A percentile compares a stretch with the other conserved stretches of the same genome.
These are phyloP conservation scores for Amphirosellinia nigrospora DNA, from an alignment of 495 filamentous ascomycete species.

Conservation along the genomic window DNA sequence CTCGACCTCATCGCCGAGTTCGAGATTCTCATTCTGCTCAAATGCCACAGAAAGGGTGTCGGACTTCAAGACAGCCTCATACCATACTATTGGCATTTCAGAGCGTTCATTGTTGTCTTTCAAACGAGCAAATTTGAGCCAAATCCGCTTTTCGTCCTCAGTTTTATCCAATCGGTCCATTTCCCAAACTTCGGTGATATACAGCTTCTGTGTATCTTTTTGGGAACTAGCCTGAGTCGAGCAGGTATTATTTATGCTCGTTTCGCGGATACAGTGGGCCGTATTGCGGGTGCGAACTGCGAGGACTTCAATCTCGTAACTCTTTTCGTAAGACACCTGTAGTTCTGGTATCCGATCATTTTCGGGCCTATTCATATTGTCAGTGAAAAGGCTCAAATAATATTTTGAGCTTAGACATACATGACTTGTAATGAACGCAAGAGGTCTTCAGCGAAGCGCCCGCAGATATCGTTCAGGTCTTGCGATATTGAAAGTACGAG, in stretches of 20 bases:
- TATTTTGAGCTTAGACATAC: conserved; percentile 38
- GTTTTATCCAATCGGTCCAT: background rate
- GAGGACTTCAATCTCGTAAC: conserved; percentile 32
- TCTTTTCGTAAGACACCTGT: conserved; percentile 34
- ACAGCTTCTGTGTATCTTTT: conserved; percentile 32
- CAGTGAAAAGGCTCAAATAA: conserved; percentile 6
- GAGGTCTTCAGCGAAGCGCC: conserved; percentile 40
- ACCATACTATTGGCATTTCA: conserved; percentile 43
- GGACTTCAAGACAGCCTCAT: conserved; percentile 48
- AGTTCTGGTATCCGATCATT: conserved; percentile 21
- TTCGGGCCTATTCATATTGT: conserved; percentile 23
- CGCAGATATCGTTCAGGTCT: conserved; percentile 35
- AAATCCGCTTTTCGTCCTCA: background rate
- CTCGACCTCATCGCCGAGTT: conserved; percentile 45
- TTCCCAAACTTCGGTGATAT: conserved; percentile 52
- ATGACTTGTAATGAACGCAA: conserved; percentile 41
- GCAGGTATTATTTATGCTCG: conserved; percentile 22
- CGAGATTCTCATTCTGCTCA: conserved; percentile 45
- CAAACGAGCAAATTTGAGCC: conserved; percentile 11
- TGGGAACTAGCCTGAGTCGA: conserved; percentile 6
- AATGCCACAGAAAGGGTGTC: conserved; percentile 36
- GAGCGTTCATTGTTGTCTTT: conserved; percentile 10
- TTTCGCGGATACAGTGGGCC: conserved; percentile 23
- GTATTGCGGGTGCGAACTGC: conserved; percentile 43
- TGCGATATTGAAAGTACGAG: conserved; percentile 35